Evolutionary conservation across 2,329 filamentous ascomycete genomes (phyloP), one percentile per base, ranked within the genome.

Genomic region (Trichoderma sp.): DNA sequence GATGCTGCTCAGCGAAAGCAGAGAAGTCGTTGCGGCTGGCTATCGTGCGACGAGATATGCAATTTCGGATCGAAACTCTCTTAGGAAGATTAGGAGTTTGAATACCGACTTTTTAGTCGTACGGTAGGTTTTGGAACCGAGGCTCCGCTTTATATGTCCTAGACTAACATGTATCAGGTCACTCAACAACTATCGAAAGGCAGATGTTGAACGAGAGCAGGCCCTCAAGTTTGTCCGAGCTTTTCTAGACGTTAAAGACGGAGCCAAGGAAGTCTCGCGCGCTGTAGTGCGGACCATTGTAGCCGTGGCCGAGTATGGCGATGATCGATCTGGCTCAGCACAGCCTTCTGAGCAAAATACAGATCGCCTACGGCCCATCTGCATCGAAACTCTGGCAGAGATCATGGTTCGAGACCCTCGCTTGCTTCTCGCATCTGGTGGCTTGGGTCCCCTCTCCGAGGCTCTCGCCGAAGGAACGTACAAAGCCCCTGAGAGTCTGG

Each of bases 171-270:
- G 14, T 21, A 5, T 5, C 69, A 88, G 86, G 71, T 98, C 96
- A 0, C 83, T 99, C 40, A 93, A 96, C 72, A 98, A 98, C 78
- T 96, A 98, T 78, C 91, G 92, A 76, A 98, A 97, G 79, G 93
- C 95, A n/a, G 94, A 95, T 74, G 92, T 99, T 21, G 96, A 99
- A 82, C 88, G 96, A 66, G 96, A 99, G 79, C 96, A 99, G 80
- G 96, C 96, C 14, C 84, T 99, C 75, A 99, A 99, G 78, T 97
- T 99, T 78, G 91, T 98, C 31, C 89, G 96, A 70, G 93, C 94
- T 11, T 99, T 99, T 76, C 83, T 99, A 3, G 96, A 99, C 77
- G 93, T 98, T 72, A 97, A 97, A 77, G 93, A 94, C 72, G 96
- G 96, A 13, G 90, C 96, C 10, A 87, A 88, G 72, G 95, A 99